Percentiles rank a stretch among this genome's conserved stretches.
Conservation (phyloP, 2,329 filamentous ascomycete species). For the Neopestalotiopsis clavispora region DNA sequence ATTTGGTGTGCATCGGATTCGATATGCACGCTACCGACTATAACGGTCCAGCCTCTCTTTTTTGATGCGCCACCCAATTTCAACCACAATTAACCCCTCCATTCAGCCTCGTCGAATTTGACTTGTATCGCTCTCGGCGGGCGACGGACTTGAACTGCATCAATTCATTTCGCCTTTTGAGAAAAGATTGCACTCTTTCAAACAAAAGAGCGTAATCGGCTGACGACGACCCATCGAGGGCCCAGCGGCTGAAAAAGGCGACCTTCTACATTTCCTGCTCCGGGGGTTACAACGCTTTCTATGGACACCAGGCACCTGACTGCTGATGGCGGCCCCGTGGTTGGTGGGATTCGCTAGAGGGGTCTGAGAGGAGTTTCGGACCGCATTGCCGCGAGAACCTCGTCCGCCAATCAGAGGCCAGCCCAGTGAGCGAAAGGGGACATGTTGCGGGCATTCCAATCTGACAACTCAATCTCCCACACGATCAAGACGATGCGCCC, state of each 20-base stretch:
- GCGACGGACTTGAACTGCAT: not conserved
- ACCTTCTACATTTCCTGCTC: not conserved
- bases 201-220: conserved; percentile 1
- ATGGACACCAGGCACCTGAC: conserved; percentile 11
- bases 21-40: not conserved
- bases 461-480: conserved; percentile 21
- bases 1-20: no score
- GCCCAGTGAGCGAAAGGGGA: conserved; percentile 11
- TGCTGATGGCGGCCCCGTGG: not conserved
- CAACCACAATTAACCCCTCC: not conserved
- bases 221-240: not conserved
- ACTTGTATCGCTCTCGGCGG: not conserved
- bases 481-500: conserved; percentile 10
- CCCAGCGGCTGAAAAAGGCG: not conserved
- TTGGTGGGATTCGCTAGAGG: conserved; percentile 15
- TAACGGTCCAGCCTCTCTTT: not conserved
- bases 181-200: not conserved
- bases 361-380: conserved; percentile 8
- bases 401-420: conserved; percentile 15
- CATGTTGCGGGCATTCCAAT: not conserved
- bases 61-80: not conserved
- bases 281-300: conserved; percentile 14
- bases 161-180: not conserved
- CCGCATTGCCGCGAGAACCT: conserved; percentile 16
- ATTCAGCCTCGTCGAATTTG: conserved; percentile 13